These are phyloP conservation scores for Xylaria scruposa DNA, from an alignment of 495 filamentous ascomycete species.

Conservation along the genomic window DNA sequence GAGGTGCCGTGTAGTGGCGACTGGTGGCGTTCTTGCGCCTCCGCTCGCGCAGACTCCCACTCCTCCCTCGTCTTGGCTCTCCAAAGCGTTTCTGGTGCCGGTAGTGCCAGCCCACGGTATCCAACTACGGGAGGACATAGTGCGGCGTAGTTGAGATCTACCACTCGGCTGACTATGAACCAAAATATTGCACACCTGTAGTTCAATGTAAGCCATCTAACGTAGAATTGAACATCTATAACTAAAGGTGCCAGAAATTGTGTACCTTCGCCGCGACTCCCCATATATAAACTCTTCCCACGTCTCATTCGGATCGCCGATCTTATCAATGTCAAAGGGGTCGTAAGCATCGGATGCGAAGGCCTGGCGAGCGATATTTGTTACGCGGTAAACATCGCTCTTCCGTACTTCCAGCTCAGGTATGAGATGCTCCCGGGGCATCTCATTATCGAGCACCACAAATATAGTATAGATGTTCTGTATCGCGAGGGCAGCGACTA, in stretches of 20 bases:
- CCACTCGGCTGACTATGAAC: constrained; percentile 36
- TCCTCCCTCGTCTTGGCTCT: constrained; percentile 30
- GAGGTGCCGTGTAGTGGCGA: neutral
- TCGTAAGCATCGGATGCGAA: constrained; percentile 15
- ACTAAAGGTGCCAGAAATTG: too few relatives aligned
- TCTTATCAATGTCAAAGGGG: constrained; percentile 27
- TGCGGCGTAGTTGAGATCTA: constrained; percentile 33
- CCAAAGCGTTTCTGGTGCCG: constrained; percentile 31
- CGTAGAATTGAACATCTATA: neutral
- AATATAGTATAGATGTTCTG: constrained; percentile 32
- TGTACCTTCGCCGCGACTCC: constrained; percentile 36
- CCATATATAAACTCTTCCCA: constrained; percentile 36
- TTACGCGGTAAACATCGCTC: constrained; percentile 3
- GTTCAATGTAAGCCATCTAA: neutral
- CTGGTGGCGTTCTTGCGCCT: neutral
- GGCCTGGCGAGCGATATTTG: constrained; percentile 15
- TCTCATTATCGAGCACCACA: constrained; percentile 23
- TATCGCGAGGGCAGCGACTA: constrained; percentile 23
- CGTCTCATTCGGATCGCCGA: constrained; percentile 28
- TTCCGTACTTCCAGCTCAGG: constrained; percentile 29
- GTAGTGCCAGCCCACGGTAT: constrained; percentile 34
- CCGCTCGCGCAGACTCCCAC: constrained; percentile 30
- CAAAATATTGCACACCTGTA: constrained; percentile 32
- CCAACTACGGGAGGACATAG: constrained; percentile 29
- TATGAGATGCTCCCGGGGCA: constrained; percentile 1